Evolutionary conservation across 441 rosid species (phyloP).

Genomic region (Theobroma grandiflorum): DNA sequence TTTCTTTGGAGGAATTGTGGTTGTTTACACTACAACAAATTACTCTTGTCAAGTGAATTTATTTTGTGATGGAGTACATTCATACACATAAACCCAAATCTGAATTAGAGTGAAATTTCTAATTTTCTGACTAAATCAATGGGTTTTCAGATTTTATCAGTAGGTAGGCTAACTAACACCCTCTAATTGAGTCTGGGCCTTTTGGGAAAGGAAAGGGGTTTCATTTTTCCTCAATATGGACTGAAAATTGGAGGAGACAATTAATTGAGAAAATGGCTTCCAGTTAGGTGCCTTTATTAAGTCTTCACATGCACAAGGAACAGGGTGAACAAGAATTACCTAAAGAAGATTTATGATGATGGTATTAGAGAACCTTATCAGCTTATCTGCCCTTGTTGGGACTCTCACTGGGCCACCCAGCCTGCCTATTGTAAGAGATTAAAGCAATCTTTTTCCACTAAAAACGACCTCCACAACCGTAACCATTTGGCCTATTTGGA

Average conservation of each 20-base stretch:
- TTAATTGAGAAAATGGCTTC: neutral
- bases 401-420: constrained; percentile 21
- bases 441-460: constrained; percentile 23
- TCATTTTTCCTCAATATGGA: neutral
- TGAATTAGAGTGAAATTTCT: neutral
- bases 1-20: neutral
- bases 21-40: neutral
- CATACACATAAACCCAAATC: neutral
- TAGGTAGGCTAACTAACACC: neutral
- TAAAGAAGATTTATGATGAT: neutral
- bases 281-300: neutral
- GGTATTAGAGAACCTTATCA: constrained; percentile 23
- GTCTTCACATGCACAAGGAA: neutral
- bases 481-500: neutral
- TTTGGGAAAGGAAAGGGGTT: neutral
- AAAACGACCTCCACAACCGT: constrained; percentile 23
- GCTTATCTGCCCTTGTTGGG: constrained; percentile 17
- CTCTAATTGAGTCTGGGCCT: neutral
- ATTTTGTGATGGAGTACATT: neutral
- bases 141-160: neutral
- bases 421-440: neutral
- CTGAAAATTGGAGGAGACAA: neutral
- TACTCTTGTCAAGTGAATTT: neutral
- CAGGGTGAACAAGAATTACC: neutral
- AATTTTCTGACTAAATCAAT: neutral